Evolutionary conservation across 768 basidiomycete species (phyloP).

Genomic region (Boletus patriciae): DNA sequence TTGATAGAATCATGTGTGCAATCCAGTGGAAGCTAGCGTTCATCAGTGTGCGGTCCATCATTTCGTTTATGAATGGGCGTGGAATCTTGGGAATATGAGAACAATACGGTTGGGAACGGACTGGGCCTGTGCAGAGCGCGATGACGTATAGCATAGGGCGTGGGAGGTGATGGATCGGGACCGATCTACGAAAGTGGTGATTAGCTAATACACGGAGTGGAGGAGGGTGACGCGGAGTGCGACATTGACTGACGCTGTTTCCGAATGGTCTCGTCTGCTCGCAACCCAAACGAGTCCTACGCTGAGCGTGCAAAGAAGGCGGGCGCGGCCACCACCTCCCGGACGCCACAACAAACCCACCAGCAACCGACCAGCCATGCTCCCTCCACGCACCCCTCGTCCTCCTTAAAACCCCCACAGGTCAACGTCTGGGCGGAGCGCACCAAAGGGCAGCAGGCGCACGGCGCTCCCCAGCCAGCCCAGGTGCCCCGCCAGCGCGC

Average conservation of each 20-base stretch:
- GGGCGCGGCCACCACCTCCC: conserved; percentile 8
- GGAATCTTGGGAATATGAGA: too few relatives aligned
- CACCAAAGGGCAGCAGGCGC: conserved; percentile 41
- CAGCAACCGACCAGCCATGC: conserved; percentile 3
- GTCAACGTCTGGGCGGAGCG: conserved; percentile 47
- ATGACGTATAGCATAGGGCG: conserved; percentile 5
- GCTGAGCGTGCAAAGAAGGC: conserved; percentile 55
- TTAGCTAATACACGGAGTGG: conserved; percentile 17
- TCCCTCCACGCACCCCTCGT: not conserved
- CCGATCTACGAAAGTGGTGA: conserved; percentile 11
- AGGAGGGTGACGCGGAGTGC: conserved; percentile 21
- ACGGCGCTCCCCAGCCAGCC: conserved; percentile 15
- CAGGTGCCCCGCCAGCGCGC: conserved; percentile 18
- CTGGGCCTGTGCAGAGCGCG: too few relatives aligned
- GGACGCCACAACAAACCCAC: not conserved
- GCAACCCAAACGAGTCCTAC: conserved; percentile 52
- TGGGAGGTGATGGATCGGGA: conserved; percentile 13
- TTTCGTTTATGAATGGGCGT: too few relatives aligned
- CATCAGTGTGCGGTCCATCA: not conserved
- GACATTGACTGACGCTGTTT: conserved; percentile 25
- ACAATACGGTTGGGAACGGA: not conserved
- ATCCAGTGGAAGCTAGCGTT: not conserved
- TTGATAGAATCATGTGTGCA: not conserved
- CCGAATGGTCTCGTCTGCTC: conserved; percentile 36
- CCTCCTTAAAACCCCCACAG: conserved; percentile 21